Evolutionary conservation across 768 basidiomycete genomes (phyloP), one percentile per base, ranked within the genome.

Genomic region (Amanita rubescens): DNA sequence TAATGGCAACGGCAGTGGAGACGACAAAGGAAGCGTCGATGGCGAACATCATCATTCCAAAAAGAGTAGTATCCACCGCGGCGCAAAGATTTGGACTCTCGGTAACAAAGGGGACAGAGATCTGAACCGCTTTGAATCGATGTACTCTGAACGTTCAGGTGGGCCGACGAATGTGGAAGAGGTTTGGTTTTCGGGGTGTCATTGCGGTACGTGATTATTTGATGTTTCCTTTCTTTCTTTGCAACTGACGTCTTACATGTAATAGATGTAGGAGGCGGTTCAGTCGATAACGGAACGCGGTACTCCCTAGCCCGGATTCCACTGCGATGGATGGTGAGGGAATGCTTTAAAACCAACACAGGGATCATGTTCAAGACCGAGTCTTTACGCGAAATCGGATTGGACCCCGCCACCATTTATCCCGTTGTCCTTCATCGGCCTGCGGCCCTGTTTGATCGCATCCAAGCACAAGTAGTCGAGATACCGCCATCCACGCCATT

Each of bases 251-350:
- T 8, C 14, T 46, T 27, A 37, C 27, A 30, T 8, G 27, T 30
- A 30, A 30, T 30, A 78, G 78, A 81, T 59, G 72, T 83, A 20
- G 82, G 82, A 10, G 82, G 82, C 17, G 80, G 80, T 0, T 75
- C 77, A 7, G 75, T 75, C 2, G 66, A 62, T 49, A 79, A 82
- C 60, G 70, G 69, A 27, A 75, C 72, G 0, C 65, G 68, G 2
- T 64, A 79, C 47, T 70, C 72, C 3, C 75, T 84, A 0, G 75
- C 81, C 0, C 72, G 78, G 49, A 78, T 82, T 38, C 64, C 81
- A 3, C 72, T 84, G 2, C 73, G 76, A 1, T 84, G 87, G 87
- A 86, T 89, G 85, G 67, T 89, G 27, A 78, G 86, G 30, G 80
- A 88, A 60, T 80, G 77, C 58, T 84, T 87, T 74, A 75, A 74